A percentile compares a stretch with the other conserved stretches of the same genome.
phyloP scores from a whole-genome alignment of 139 green algal species.

The Coelastrella sp. region DNA sequence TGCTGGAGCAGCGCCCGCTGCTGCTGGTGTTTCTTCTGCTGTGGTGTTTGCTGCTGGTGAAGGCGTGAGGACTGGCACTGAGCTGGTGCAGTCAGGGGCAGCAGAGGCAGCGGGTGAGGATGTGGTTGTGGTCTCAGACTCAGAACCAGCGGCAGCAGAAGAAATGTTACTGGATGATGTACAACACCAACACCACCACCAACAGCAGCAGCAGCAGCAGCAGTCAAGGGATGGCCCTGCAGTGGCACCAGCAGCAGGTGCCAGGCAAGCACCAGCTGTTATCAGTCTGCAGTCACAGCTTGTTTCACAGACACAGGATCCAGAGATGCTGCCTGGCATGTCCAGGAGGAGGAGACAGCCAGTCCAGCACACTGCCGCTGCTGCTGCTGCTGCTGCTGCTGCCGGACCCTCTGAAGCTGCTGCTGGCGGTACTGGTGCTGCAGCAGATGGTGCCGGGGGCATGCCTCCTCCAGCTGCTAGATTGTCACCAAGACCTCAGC shows the following conservation, averaged over 20 bases:
- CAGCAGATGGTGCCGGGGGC: neutral
- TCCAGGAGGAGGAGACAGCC: neutral
- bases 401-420: neutral
- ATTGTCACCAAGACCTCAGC: neutral
- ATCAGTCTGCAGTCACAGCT: neutral
- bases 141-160: neutral
- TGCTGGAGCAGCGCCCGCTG: neutral
- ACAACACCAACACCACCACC: neutral
- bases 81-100: neutral
- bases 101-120: neutral
- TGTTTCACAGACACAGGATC: neutral
- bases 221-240: neutral
- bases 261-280: neutral
- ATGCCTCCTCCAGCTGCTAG: neutral
- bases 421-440: neutral
- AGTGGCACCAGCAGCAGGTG: neutral
- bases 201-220: neutral
- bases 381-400: conserved; percentile 15
- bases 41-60: neutral
- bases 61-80: neutral
- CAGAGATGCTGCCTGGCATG: neutral
- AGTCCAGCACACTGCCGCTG: neutral
- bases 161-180: neutral
- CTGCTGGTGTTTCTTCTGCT: neutral
- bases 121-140: neutral